Conservation (phyloP, 2,329 filamentous ascomycete species). For the Leptodontidium sp. region DNA sequence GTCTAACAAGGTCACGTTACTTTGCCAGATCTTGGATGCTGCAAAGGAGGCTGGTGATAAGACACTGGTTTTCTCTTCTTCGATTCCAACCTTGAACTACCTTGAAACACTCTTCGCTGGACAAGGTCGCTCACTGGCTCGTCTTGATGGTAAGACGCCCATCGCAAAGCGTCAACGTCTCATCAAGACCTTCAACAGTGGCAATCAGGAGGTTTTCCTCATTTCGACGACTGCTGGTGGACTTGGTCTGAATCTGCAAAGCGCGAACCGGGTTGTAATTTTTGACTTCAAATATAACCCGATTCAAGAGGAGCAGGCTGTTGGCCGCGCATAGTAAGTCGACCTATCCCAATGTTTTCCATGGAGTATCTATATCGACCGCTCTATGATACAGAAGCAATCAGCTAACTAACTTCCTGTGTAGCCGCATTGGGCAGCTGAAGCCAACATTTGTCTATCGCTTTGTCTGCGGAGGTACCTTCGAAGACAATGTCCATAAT, state of each 20-base stretch:
- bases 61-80: slow-evolving; percentile 82
- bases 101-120: slow-evolving; percentile 64
- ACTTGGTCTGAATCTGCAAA: slow-evolving; percentile 82
- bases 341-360: too few relatives aligned
- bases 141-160: slow-evolving; percentile 71
- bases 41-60: slow-evolving; percentile 72
- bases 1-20: slow-evolving; percentile 73
- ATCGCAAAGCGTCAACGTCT: slow-evolving; percentile 66
- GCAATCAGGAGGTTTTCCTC: slow-evolving; percentile 68
- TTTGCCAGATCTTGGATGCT: slow-evolving; percentile 74
- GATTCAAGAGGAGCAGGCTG: slow-evolving; percentile 82
- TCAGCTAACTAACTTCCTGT: not conserved
- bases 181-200: slow-evolving; percentile 74
- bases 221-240: slow-evolving; percentile 88
- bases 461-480: slow-evolving; percentile 79
- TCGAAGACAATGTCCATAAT: slow-evolving; percentile 78
- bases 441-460: slow-evolving; percentile 88
- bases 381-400: not conserved
- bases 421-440: slow-evolving; percentile 75
- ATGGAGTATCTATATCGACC: not conserved
- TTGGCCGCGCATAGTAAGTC: slow-evolving; percentile 75
- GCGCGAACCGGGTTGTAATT: slow-evolving; percentile 86
- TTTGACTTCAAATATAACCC: slow-evolving; percentile 88
- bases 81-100: slow-evolving; percentile 73
- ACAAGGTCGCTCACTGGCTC: slow-evolving; percentile 47